phyloP scores from a whole-genome alignment of 768 basidiomycete genomes.

The Amyloporia xantha region DNA sequence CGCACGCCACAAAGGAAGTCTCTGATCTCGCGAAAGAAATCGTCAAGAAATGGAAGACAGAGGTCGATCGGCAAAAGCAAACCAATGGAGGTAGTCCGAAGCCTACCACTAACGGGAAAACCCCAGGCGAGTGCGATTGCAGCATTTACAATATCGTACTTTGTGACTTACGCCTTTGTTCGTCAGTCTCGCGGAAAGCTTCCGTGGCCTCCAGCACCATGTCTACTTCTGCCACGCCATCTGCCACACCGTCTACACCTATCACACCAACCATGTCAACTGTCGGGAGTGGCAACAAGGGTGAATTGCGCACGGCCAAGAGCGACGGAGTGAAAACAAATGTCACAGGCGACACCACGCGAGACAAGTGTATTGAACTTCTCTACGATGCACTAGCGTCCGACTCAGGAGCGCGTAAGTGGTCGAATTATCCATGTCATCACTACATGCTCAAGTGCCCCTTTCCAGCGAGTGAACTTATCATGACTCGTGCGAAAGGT shows the following conservation, averaged over 20 bases:
- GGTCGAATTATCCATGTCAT: background rate
- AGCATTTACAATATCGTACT: background rate
- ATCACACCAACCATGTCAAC: slow-evolving; percentile 20
- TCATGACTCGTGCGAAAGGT: slow-evolving; percentile 56
- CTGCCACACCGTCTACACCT: slow-evolving; percentile 16
- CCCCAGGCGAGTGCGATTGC: slow-evolving; percentile 33
- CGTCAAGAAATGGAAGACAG: slow-evolving; percentile 87
- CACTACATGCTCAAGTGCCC: slow-evolving; percentile 1
- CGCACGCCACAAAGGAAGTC: slow-evolving; percentile 64
- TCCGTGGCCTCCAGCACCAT: slow-evolving; percentile 14
- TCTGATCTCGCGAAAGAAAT: slow-evolving; percentile 83
- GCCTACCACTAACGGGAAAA: slow-evolving; percentile 19
- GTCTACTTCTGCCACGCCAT: slow-evolving; percentile 8
- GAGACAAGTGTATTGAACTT: slow-evolving; percentile 85
- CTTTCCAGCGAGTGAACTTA: slow-evolving; percentile 41
- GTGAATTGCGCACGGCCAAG: slow-evolving; percentile 50
- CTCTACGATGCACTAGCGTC: slow-evolving; percentile 86
- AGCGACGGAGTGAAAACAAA: slow-evolving; percentile 58
- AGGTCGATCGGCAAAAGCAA: slow-evolving; percentile 60
- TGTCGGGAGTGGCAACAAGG: slow-evolving; percentile 20
- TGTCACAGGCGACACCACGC: slow-evolving; percentile 59
- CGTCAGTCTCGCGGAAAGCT: slow-evolving; percentile 12
- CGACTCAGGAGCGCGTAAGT: slow-evolving; percentile 87
- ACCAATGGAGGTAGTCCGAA: slow-evolving; percentile 33
- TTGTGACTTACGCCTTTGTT: too few species aligned